Base-by-base conservation (phyloP, 1,139 yeast genomes). In the Meyerozyma carpophila region DNA sequence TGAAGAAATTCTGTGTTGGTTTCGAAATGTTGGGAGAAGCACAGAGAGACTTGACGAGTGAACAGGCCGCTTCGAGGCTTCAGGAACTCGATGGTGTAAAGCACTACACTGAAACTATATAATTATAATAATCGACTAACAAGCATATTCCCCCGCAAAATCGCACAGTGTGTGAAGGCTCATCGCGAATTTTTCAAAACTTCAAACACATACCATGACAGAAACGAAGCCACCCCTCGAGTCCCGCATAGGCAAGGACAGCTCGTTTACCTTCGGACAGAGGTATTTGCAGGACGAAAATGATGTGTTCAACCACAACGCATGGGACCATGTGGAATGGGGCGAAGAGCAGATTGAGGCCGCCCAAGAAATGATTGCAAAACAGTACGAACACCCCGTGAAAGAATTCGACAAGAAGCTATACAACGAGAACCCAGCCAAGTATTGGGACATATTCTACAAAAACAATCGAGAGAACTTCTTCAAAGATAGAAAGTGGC, bases 281-380 rank as follows among this genome's bases (percentile, higher is more conserved):
- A 72, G 99, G 44, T 79, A 68, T 51, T 70, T 93, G 47, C 77
- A 76, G 5, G 79, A 82, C 41, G 85, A 82, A 31, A 82, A 84
- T 4, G 91, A 89, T 37, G 96, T 94, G 1, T 93, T 95, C 81
- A 78, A 79, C 50, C 95, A 87, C 60, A 93, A 93, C 62, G 98
- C 99, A 0, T 93, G 99, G 84, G 99, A 93, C 61, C 96, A 94
- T 60, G 97, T 90, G 18, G 96, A 90, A 58, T 91, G 97, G 96
- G 98, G 95, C 41, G 90, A 85, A 41, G 96, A 89, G 54, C 98
- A 94, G 60, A 66, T 83, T 26, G 62, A 71, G 18, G 81, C 84
- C 52, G 96, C 97, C 3, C 77, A 86, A 59, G 82, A 75, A 53
- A 80, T 84, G 62, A 85, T 93, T 26, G 67, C 78, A 11, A 78